phyloP scores from a whole-genome alignment of 495 filamentous ascomycete genomes.

The Articulospora tetracladia region DNA sequence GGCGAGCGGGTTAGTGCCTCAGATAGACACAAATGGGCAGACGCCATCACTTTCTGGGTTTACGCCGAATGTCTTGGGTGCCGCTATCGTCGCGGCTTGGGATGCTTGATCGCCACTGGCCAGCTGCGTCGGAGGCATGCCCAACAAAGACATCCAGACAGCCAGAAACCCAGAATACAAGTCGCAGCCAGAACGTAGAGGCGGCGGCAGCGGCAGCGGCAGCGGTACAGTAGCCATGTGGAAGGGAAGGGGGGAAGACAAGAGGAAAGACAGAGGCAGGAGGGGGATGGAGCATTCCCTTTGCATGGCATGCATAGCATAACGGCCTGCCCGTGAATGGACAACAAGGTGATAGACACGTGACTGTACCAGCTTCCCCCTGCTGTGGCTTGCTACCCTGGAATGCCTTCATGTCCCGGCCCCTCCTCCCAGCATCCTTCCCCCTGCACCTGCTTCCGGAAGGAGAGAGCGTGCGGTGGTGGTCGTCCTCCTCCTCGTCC shows the following conservation, averaged over 20 bases:
- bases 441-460: background rate
- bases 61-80: background rate
- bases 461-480: background rate
- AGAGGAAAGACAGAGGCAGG: too few relatives aligned
- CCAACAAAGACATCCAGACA: background rate
- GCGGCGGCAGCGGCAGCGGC: background rate
- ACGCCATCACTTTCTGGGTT: background rate
- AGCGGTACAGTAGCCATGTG: background rate
- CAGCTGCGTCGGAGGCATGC: background rate
- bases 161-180: too few relatives aligned
- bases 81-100: background rate
- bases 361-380: too few relatives aligned
- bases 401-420: background rate
- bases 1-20: background rate
- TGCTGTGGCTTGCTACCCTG: background rate
- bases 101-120: background rate
- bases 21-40: background rate
- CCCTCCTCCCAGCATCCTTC: background rate
- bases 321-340: background rate
- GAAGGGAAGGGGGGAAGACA: too few relatives aligned
- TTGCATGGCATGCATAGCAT: too few relatives aligned
- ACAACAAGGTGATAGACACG: background rate
- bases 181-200: too few relatives aligned
- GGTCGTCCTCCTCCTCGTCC: background rate
- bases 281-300: too few relatives aligned